Conservation (phyloP, 2,329 filamentous ascomycete genomes). For the Pestalotiopsis fici region DNA sequence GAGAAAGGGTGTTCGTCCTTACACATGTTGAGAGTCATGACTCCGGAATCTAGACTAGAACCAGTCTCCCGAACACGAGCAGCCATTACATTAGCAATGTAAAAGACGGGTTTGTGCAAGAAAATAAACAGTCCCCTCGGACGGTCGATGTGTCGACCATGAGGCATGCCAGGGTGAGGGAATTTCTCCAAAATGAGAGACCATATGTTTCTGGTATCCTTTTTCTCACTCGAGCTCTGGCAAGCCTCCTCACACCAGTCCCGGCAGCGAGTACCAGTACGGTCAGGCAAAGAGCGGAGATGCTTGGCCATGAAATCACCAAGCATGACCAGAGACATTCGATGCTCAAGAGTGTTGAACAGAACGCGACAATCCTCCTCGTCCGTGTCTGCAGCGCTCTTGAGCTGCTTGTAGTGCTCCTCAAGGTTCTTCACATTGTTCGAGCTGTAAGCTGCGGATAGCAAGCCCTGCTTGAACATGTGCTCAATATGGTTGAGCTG, state of each 20-base stretch:
- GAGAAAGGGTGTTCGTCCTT: neutral
- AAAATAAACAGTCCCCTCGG: neutral
- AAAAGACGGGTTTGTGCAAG: neutral
- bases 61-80: neutral
- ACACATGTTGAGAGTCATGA: neutral
- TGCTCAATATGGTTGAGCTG: conserved; percentile 27
- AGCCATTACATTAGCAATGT: neutral
- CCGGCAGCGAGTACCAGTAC: conserved; percentile 22
- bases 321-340: conserved; percentile 22
- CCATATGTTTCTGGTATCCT: neutral
- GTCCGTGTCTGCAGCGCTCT: conserved; percentile 10
- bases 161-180: neutral
- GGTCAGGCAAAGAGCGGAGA: conserved; percentile 17
- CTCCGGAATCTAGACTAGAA: neutral
- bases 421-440: conserved; percentile 17
- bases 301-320: conserved; percentile 22
- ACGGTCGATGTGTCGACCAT: neutral
- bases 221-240: neutral
- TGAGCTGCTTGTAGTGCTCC: neutral
- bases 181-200: neutral
- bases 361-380: conserved; percentile 23
- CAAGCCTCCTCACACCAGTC: conserved; percentile 23
- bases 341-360: conserved; percentile 29
- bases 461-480: conserved; percentile 26
- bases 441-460: conserved; percentile 25